Evolutionary conservation across 1,284 basidiomycete genomes (phyloP), one percentile per base, ranked within the genome.

Genomic region (Irpex sp.): DNA sequence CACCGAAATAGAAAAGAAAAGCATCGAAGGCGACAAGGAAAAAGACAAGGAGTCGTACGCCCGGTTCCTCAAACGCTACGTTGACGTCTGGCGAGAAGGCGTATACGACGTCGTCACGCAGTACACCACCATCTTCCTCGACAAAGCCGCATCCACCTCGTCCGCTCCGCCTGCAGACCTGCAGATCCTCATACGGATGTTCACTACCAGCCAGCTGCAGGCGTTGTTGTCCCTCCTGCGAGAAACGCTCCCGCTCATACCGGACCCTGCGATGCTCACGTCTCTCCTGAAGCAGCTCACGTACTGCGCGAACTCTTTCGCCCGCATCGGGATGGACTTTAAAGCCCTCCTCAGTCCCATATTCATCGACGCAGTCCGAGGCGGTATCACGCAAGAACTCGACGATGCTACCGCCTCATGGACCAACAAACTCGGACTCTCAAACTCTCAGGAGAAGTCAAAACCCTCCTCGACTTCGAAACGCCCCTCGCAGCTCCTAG

Each of bases 81-180:
- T 96, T 66, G 96, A 97, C 70, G 76, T 88, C 7, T 98, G 95
- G 89, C 81, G 95, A 56, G 95, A 98, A 74, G 87, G 92, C 58
- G 88, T 95, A 23, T 91, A 95, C 73, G 95, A 98, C 72, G 87
- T 96, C 67, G 82, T 96, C 65, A 90, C 88, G 16, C 94, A 97
- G 73, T 97, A 88, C 68, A 84, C 88, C 2, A 88, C 93, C 47
- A 93, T 98, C 64, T 98, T 98, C 74, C 83, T 95, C 57, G 90
- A 93, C 64, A 82, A 82, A 47, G 65, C 63, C 14, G 62, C 60
- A 60, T 66, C 63, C 63, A 65, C 63, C 19, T 67, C 63, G 55
- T 57, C 45, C 57, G 63, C 35, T 37, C 70, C 48, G 60, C 69
- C 54, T 62, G 68, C 59, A 59, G 69, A 66, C 39, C 68, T 84